Base-by-base conservation (phyloP, 208 protist species). In the Crithidia sp. region DNA sequence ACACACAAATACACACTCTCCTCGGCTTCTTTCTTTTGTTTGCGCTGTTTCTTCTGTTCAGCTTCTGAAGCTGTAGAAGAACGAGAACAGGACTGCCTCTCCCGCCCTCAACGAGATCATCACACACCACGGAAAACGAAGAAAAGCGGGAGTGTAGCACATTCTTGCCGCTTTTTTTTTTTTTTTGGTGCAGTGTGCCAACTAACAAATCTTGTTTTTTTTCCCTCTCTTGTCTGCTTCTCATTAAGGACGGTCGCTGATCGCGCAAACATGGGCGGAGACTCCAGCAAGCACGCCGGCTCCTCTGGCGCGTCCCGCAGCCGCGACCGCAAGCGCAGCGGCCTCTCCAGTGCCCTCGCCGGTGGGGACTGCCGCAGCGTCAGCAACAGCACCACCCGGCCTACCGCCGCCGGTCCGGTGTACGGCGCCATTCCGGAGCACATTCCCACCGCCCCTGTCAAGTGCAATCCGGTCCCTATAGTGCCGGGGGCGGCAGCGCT, bases 281-380 rank as follows among this genome's bases (percentile, higher is more conserved):
- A 79, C 7, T 69, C 74, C 0, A 79, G 74, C 53, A 79, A 79
- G 53, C 59, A 72, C 13, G 12, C 60, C 44, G 50, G 14, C 19
- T 5, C 71, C 14, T 45, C 55, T 2, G 19, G 49, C 5, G 19
- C 61, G 47, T 7, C 40, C 37, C 68, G 64, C 67, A 70, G 36
- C 41, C 71, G 50, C 2, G 63, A 78, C 43, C 57, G 66, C 10
- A 77, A 79, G 49, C 69, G 75, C 49, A 74, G 71, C 14, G 71
- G 64, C 5, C n/a, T 71, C 13, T 45, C 76, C 39, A 71, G n/a
- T 43, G 66, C 74, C 9, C 58, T 77, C 16, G 53, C 58, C 8
- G 79, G 74, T 28, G 67, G 41, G 13, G 62, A 69, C 67, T 77
- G 67, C 45, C 47, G 61, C 55, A 45, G 55, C 17, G 43, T 28